Conservation (phyloP, 208 protist species). For the Leishmania guyanensis region DNA sequence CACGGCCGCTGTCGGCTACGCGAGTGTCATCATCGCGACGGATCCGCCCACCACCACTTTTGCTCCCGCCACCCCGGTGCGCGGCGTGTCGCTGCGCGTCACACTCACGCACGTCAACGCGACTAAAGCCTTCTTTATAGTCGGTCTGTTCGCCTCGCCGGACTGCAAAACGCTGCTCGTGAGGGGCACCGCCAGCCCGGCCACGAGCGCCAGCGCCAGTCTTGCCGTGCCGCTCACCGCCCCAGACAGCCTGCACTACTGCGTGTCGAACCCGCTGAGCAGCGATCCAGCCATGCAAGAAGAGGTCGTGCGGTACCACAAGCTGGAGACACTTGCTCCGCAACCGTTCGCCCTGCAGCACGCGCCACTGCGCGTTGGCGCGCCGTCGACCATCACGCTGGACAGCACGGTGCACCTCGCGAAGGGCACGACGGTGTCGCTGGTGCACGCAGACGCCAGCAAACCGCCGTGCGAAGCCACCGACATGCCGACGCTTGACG, state of each 20-base stretch:
- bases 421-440: slow-evolving; percentile 8
- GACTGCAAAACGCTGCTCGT: background rate
- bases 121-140: background rate
- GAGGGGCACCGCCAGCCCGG: background rate
- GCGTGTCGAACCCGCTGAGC: slow-evolving; percentile 12
- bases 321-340: background rate
- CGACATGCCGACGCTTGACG: slow-evolving; percentile 5
- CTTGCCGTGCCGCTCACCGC: background rate
- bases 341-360: background rate
- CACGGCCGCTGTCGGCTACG: slow-evolving; percentile 11
- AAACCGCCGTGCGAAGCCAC: background rate
- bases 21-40: slow-evolving; percentile 34
- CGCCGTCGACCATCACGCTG: slow-evolving; percentile 11
- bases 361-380: background rate
- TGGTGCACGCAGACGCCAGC: background rate
- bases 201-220: background rate
- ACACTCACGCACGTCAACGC: slow-evolving; percentile 4
- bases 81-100: background rate
- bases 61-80: slow-evolving; percentile 21
- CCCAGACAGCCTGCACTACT: background rate
- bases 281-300: background rate
- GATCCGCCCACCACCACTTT: slow-evolving; percentile 26
- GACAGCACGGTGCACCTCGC: slow-evolving; percentile 1
- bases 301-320: slow-evolving; percentile 1
- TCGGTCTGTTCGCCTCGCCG: background rate